These are phyloP conservation scores for Dorcoceras hygrometricum DNA, from an alignment of 257 asterid species.

Conservation along the genomic window DNA sequence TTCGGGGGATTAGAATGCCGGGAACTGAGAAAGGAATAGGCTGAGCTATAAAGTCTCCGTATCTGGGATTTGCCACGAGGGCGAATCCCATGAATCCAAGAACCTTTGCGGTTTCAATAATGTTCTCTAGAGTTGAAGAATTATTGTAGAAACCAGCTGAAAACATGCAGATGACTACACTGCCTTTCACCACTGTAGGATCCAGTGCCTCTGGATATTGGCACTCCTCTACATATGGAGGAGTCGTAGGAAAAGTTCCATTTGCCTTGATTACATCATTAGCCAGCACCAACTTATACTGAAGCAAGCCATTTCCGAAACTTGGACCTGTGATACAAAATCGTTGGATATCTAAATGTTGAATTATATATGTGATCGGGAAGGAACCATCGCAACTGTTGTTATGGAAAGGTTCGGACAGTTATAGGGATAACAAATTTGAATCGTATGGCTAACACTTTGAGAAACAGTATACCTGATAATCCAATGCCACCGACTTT, in stretches of 20 bases:
- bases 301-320: slow-evolving; percentile 55
- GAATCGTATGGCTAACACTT: background rate
- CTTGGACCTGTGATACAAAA: slow-evolving; percentile 49
- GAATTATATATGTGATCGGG: background rate
- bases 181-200: slow-evolving; percentile 49
- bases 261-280: slow-evolving; percentile 55
- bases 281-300: slow-evolving; percentile 64
- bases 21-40: slow-evolving; percentile 83
- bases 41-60: slow-evolving; percentile 85
- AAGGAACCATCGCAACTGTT: too few species aligned
- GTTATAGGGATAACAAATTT: too few species aligned
- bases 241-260: slow-evolving; percentile 49
- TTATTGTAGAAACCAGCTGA: slow-evolving; percentile 76
- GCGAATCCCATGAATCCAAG: slow-evolving; percentile 72
- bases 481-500: slow-evolving; percentile 67
- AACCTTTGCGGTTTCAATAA: slow-evolving; percentile 56
- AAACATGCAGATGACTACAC: slow-evolving; percentile 80
- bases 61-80: slow-evolving; percentile 67
- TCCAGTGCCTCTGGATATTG: slow-evolving; percentile 77
- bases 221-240: slow-evolving; percentile 65
- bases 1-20: slow-evolving; percentile 73
- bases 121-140: slow-evolving; percentile 50
- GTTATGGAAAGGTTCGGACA: too few species aligned
- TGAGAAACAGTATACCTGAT: slow-evolving; percentile 43
- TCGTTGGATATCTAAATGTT: background rate